Percentiles rank a stretch among this genome's conserved stretches.
These are phyloP conservation scores for Harringtonia lauricola DNA, from an alignment of 2,329 filamentous ascomycete species.

Conservation along the genomic window DNA sequence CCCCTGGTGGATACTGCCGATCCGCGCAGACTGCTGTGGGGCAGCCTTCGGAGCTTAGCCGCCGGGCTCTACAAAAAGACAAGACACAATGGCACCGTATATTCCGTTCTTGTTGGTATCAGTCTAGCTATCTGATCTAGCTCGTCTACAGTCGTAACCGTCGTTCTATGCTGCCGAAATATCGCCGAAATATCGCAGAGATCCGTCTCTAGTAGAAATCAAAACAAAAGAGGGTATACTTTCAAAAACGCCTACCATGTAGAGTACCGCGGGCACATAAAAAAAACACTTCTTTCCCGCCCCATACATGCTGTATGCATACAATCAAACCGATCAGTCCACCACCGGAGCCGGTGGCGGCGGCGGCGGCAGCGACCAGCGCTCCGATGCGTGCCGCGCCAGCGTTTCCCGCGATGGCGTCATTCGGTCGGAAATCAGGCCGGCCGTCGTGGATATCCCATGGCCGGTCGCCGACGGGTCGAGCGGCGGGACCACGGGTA, in stretches of 20 bases:
- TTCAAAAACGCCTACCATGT: no score
- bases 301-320: not conserved
- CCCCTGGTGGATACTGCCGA: not conserved
- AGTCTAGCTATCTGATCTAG: no score
- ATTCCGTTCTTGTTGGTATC: no score
- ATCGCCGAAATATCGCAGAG: no score
- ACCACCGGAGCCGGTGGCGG: not conserved
- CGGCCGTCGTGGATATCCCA: not conserved
- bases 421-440: slow-evolving; percentile 3
- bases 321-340: not conserved
- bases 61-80: not conserved
- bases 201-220: no score
- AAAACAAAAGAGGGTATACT: no score
- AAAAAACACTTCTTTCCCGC: not conserved
- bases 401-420: slow-evolving; percentile 9
- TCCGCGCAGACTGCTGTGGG: not conserved
- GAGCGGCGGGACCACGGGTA: not conserved
- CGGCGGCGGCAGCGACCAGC: slow-evolving; percentile 1
- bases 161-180: no score
- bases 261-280: no score
- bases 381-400: slow-evolving; percentile 7
- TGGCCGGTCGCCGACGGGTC: not conserved
- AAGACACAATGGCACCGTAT: no score
- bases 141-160: no score
- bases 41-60: not conserved